Conservation (phyloP, 139 green algal species). For the Chlorella vulgaris region DNA sequence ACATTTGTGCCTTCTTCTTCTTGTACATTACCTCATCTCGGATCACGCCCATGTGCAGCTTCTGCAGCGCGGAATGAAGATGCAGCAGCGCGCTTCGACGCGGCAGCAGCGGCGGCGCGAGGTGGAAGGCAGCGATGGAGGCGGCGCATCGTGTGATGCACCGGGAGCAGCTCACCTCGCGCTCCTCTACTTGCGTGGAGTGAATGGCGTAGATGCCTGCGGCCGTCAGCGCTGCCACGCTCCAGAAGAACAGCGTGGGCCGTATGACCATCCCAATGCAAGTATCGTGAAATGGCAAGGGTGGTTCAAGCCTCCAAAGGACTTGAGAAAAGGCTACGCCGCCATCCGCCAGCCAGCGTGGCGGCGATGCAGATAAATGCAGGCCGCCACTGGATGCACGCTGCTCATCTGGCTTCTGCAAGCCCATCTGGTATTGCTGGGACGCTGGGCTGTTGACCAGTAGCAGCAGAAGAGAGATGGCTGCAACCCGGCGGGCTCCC, state of each 20-base stretch:
- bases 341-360: too few species aligned
- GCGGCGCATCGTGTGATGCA: too few species aligned
- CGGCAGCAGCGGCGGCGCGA: too few species aligned
- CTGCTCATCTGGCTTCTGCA: neutral
- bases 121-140: too few species aligned
- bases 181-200: conserved; percentile 31
- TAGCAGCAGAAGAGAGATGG: neutral
- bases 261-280: neutral
- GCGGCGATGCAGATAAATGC: too few species aligned
- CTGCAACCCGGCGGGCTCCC: too few species aligned
- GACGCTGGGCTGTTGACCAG: neutral
- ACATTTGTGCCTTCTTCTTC: conserved; percentile 42
- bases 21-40: conserved; percentile 52
- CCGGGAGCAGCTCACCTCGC: conserved; percentile 24
- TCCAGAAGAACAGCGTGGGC: neutral
- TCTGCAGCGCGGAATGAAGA: conserved; percentile 30
- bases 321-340: too few species aligned
- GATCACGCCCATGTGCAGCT: conserved; percentile 50
- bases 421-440: neutral
- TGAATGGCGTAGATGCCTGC: conserved; percentile 36
- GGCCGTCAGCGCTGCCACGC: conserved; percentile 10
- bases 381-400: too few species aligned
- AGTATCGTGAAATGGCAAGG: neutral
- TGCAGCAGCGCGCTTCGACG: neutral
- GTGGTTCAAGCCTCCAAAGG: too few species aligned